Conservation (phyloP, 208 protist genomes). For the Trichomonas gallinae region DNA sequence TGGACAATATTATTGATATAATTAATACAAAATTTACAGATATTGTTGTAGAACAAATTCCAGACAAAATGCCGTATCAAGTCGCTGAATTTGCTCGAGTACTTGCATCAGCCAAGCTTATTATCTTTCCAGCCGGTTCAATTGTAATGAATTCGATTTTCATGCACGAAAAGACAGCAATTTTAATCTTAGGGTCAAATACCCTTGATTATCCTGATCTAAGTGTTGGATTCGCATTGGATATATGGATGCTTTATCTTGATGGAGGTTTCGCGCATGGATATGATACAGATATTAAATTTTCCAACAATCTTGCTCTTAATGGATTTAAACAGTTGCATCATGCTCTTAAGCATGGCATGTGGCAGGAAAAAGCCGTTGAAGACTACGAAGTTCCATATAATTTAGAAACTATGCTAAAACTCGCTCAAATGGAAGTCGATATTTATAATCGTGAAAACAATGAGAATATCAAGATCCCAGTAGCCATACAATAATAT, state of each 20-base stretch:
- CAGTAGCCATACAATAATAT: no score
- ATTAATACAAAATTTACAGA: not conserved
- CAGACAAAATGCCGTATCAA: not conserved
- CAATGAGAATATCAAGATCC: no score
- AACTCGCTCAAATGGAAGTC: no score
- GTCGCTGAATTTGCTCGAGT: not conserved
- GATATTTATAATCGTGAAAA: no score
- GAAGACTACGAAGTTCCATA: no score
- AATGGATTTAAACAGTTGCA: no score
- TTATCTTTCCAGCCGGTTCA: not conserved
- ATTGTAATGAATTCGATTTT: not conserved
- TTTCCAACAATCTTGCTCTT: no score
- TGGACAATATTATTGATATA: not conserved
- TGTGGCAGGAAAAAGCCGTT: no score
- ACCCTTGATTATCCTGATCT: not conserved
- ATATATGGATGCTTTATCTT: not conserved
- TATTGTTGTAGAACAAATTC: not conserved
- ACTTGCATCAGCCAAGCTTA: not conserved
- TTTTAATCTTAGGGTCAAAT: not conserved
- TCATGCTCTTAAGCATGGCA: no score
- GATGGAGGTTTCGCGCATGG: not conserved
- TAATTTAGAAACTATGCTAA: no score
- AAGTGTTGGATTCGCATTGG: not conserved
- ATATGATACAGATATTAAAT: not conserved
- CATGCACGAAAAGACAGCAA: not conserved